Percentiles rank a stretch among this genome's conserved stretches.
phyloP scores from a whole-genome alignment of 2,329 filamentous ascomycete species.

The Colletotrichum sp. region DNA sequence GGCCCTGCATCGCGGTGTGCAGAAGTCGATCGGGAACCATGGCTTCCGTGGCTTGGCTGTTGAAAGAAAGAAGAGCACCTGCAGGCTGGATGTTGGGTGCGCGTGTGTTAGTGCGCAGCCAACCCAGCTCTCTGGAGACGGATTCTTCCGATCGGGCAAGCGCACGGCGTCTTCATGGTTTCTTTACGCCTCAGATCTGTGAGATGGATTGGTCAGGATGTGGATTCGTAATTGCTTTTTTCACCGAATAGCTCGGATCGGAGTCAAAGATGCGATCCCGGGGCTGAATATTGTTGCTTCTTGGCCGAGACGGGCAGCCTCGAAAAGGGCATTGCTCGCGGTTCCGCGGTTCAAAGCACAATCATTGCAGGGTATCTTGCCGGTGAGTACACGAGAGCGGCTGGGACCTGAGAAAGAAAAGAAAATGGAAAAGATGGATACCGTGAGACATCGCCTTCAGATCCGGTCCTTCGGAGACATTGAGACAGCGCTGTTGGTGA shows the following conservation, averaged over 20 bases:
- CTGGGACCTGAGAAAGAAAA: not conserved
- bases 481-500: not conserved
- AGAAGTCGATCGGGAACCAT: not conserved
- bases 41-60: not conserved
- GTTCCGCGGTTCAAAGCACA: not conserved
- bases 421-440: not conserved
- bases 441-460: not conserved
- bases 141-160: not conserved
- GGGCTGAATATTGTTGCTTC: not conserved
- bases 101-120: not conserved
- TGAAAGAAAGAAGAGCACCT: not conserved
- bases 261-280: not conserved
- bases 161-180: not conserved
- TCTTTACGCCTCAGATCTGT: not conserved
- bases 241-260: not conserved
- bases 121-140: not conserved
- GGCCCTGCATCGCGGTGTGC: not conserved
- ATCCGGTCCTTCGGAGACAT: not conserved
- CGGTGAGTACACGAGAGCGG: not conserved
- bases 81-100: not conserved
- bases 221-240: not conserved
- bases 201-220: not conserved
- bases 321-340: not conserved
- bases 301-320: not conserved
- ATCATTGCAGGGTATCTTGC: not conserved